These are phyloP conservation scores for Fragaria nilgerrensis DNA, from an alignment of 306 rosid genomes.

Conservation along the genomic window DNA sequence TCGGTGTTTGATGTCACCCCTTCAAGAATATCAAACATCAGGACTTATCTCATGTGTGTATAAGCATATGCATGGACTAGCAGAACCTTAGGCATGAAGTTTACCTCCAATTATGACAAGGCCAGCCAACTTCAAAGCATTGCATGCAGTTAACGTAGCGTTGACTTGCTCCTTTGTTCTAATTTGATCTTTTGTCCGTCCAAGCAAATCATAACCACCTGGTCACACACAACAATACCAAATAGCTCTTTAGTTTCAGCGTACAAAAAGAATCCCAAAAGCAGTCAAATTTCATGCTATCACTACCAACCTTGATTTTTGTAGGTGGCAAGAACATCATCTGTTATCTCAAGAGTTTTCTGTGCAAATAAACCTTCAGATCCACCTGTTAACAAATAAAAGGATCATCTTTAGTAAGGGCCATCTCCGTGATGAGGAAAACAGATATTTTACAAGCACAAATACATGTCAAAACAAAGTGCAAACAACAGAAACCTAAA, in stretches of 20 bases:
- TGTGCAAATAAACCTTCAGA: constrained; percentile 93
- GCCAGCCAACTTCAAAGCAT: constrained; percentile 76
- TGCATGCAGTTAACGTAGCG: constrained; percentile 81
- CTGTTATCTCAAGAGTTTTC: constrained; percentile 86
- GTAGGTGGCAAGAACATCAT: constrained; percentile 69
- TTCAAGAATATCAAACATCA: constrained; percentile 29
- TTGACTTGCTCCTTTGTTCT: constrained; percentile 93
- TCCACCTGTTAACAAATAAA: constrained; percentile 62
- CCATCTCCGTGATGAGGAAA: background rate
- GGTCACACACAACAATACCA: constrained; percentile 26
- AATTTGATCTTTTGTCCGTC: constrained; percentile 93
- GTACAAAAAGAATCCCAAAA: background rate
- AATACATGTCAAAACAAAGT: background rate
- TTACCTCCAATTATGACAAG: constrained; percentile 98
- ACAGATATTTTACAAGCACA: background rate
- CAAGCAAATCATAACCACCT: constrained; percentile 99
- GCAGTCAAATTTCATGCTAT: constrained; percentile 4
- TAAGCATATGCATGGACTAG: background rate
- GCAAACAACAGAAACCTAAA: constrained; percentile 8
- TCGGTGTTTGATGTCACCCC: constrained; percentile 98
- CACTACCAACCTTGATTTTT: constrained; percentile 80
- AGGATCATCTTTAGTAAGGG: constrained; percentile 15
- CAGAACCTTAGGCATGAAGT: constrained; percentile 1
- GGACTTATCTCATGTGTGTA: constrained; percentile 1
- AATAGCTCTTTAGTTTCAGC: constrained; percentile 2